These are phyloP conservation scores for Tuber borchii DNA, from an alignment of 495 filamentous ascomycete genomes.

Conservation along the genomic window DNA sequence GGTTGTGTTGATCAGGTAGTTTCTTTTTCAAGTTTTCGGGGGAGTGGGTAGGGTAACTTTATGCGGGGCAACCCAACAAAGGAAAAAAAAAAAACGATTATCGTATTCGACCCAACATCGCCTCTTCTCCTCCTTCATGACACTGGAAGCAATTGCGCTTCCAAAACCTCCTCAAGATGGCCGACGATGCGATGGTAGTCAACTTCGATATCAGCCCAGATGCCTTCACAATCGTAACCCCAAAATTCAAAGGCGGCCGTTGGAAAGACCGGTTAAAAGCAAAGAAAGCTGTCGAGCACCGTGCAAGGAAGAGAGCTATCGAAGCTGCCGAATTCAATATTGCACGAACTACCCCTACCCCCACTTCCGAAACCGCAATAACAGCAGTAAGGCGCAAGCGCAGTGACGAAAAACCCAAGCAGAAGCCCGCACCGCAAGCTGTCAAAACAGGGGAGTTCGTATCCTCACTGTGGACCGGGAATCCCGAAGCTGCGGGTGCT, in stretches of 20 bases:
- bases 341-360: slow-evolving; percentile 15
- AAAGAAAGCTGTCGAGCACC: slow-evolving; percentile 60
- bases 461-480: slow-evolving; percentile 86
- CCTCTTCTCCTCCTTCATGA: not conserved
- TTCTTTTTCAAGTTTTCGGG: not conserved
- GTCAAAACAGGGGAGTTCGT: slow-evolving; percentile 55
- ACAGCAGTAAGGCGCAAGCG: slow-evolving; percentile 31
- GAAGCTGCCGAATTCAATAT: slow-evolving; percentile 29
- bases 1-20: not conserved
- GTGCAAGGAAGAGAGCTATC: slow-evolving; percentile 43
- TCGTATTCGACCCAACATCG: too few species aligned
- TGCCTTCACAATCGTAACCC: slow-evolving; percentile 45
- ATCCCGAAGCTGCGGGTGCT: slow-evolving; percentile 54
- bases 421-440: slow-evolving; percentile 7
- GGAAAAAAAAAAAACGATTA: not conserved
- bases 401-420: slow-evolving; percentile 1
- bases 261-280: slow-evolving; percentile 84
- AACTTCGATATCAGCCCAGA: slow-evolving; percentile 75
- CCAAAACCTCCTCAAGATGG: slow-evolving; percentile 51
- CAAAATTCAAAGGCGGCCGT: slow-evolving; percentile 75
- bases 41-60: not conserved
- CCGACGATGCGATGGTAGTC: slow-evolving; percentile 88
- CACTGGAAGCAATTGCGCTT: not conserved
- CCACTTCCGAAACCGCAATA: slow-evolving; percentile 20
- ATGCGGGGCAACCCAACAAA: not conserved